A percentile compares a stretch with the other conserved stretches of the same genome.
Conservation (phyloP, 192 early-diverging fungal genomes). For the Chytriomyces sp. region DNA sequence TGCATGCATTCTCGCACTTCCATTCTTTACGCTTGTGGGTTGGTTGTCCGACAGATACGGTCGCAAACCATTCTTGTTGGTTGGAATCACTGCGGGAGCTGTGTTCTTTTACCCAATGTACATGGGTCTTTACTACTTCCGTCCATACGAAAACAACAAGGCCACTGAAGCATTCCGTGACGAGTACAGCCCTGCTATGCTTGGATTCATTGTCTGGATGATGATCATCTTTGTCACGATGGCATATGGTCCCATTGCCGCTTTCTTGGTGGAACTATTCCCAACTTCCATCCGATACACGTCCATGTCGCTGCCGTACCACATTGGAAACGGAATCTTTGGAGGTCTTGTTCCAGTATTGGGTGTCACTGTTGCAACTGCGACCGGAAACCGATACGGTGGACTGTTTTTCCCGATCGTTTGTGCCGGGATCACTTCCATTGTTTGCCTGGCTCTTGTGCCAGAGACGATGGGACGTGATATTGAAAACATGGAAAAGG, state of each 20-base stretch:
- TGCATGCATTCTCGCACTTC: conserved; percentile 25
- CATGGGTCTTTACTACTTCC: conserved; percentile 13
- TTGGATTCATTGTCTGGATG: conserved; percentile 26
- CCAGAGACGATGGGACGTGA: no score
- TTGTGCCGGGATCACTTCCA: not conserved
- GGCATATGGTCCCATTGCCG: conserved; percentile 40
- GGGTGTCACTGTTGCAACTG: conserved; percentile 21
- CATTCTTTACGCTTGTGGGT: conserved; percentile 28
- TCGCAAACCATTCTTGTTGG: conserved; percentile 35
- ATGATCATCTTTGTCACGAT: conserved; percentile 23
- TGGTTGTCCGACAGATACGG: conserved; percentile 36
- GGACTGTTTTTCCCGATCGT: conserved; percentile 34
- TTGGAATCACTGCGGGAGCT: conserved; percentile 21
- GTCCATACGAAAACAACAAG: conserved; percentile 25
- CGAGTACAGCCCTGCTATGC: conserved; percentile 25
- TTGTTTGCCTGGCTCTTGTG: conserved; percentile 18
- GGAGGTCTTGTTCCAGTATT: conserved; percentile 37
- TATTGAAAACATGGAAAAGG: no score
- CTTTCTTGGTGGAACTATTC: conserved; percentile 45
- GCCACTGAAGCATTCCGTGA: conserved; percentile 2
- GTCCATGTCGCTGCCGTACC: conserved; percentile 28
- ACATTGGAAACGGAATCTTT: conserved; percentile 38
- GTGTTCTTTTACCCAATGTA: conserved; percentile 37
- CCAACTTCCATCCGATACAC: conserved; percentile 44
- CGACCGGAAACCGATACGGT: conserved; percentile 30